Evolutionary conservation across 768 basidiomycete genomes (phyloP), one percentile per base, ranked within the genome.

Genomic region (Suillus hirtellus): DNA sequence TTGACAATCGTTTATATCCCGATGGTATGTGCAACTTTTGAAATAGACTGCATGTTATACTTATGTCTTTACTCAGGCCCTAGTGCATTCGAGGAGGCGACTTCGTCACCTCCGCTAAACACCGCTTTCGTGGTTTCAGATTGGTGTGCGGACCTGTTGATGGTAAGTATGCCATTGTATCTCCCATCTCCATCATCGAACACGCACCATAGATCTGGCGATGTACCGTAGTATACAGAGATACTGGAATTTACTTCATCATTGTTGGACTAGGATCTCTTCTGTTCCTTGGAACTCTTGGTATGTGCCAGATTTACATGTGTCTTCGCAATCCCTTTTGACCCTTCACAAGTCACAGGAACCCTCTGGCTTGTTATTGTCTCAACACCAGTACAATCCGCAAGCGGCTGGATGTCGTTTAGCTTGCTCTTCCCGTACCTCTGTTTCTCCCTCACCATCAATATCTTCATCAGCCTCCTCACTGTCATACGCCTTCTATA

Each of bases 391-490:
- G 66, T 27, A 17, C 65, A 62, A 58, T 63, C 68, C 1, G 43
- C 49, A 10, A 64, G 1, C 4, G 65, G 68, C 21, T 71, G 72
- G 74, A 75, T 75, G 74, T 75, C 75, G 21, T 73, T 78, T 43
- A 63, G 34, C 59, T 70, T 72, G 19, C 75, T 75, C 27, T 71
- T 76, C 49, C 76, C 76, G 0, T 76, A 73, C 47, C 64, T 75
- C 58, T 68, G 68, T 9, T 69, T 78, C 21, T 77, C 77, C 10
- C 70, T 77, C 31, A 68, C 67, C 21, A 73, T 71, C 67, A 77
- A 76, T 38, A 64, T 78, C 59, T 14, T 72, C 64, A 65, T 76
- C 38, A 75, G 73, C 34, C 60, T 72, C 11, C 61, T 76, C 8
- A 77, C 74, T 0, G 75, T 75, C 59, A 1, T 69, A 8, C 77